A percentile compares a stretch with the other conserved stretches of the same genome.
These are phyloP conservation scores for Citropsis articulata DNA, from an alignment of 345 rosid genomes.

Conservation along the genomic window DNA sequence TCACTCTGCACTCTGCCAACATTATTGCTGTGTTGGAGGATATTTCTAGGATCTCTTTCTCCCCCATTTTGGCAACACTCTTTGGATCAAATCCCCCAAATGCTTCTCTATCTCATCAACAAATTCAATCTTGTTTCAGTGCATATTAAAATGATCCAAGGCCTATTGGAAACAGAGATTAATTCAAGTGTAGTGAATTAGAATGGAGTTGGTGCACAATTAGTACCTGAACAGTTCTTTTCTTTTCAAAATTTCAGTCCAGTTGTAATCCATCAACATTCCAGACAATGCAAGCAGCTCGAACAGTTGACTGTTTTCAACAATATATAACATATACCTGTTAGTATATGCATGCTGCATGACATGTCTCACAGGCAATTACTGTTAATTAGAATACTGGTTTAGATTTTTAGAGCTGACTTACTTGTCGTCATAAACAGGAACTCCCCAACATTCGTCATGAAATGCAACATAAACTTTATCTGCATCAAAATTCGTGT, in stretches of 20 bases:
- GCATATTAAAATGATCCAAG: neutral
- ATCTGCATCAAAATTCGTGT: constrained; percentile 45
- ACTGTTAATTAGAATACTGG: neutral
- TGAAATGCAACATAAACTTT: constrained; percentile 82
- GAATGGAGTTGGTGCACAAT: neutral
- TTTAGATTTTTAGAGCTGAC: constrained; percentile 10
- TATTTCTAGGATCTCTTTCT: constrained; percentile 67
- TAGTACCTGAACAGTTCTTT: constrained; percentile 62
- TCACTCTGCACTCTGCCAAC: constrained; percentile 76
- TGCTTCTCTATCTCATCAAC: constrained; percentile 50
- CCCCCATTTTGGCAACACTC: constrained; percentile 78
- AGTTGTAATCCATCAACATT: constrained; percentile 95
- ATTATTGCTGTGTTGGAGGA: constrained; percentile 70
- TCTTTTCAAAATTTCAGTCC: constrained; percentile 93
- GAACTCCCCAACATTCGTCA: constrained; percentile 96
- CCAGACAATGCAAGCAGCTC: constrained; percentile 89
- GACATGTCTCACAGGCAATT: too few species aligned
- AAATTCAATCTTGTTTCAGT: constrained; percentile 5
- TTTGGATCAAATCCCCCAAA: constrained; percentile 77
- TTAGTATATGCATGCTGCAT: too few species aligned
- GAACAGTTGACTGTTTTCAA: constrained; percentile 63
- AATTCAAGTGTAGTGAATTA: neutral
- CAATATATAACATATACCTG: neutral
- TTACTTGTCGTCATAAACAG: constrained; percentile 91
- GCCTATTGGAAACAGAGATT: neutral